Evolutionary conservation across 139 green algal genomes (phyloP), one percentile per base, ranked within the genome.

Genomic region (Nannochloris sp.): DNA sequence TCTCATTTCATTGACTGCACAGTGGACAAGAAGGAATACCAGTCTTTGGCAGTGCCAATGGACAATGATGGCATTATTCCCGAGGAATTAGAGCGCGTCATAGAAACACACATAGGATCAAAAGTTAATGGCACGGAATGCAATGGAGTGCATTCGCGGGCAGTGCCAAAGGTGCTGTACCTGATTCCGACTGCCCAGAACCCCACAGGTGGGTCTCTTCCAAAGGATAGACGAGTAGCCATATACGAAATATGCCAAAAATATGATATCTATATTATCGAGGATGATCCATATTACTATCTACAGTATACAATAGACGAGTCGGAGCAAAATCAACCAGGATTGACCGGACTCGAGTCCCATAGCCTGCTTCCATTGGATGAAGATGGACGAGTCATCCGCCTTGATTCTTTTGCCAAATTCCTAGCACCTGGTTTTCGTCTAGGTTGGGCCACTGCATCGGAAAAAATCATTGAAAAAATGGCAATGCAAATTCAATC

Each of bases 251-350:
- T 91, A 43, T 76, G 73, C 65, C 56, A 66, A 17, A 56, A 66
- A 45, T 57, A 56, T 31, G n/a, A 55, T 23, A 20, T 66, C 10
- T 55, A 20, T 20, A 84, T 95, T 31, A 10, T 95, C 11, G 87
- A 95, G 71, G 87, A 95, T 59, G 87, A 95, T 66, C 85, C 87
- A 4, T 95, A 92, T 74, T 85, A 68, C 67, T 91, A 81, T 69
- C 78, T 95, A 6, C 79, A 89, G 62, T 87, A 75, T 61, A 50
- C 50, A 1, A 23, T 20, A 14, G 13, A 43, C 23, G 20, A 17
- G 0, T 31, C 23, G 9, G n/a, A 43, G 23, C 9, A 29, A 30
- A 20, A 8, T 29, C 12, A 57, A 50, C 13, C 29, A 8, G 60
- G 36, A 20, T 6, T 55, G 2, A 4, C 9, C n/a, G n/a, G n/a